These are phyloP conservation scores for Fusarium napiforme DNA, from an alignment of 2,329 filamentous ascomycete species.

Conservation along the genomic window DNA sequence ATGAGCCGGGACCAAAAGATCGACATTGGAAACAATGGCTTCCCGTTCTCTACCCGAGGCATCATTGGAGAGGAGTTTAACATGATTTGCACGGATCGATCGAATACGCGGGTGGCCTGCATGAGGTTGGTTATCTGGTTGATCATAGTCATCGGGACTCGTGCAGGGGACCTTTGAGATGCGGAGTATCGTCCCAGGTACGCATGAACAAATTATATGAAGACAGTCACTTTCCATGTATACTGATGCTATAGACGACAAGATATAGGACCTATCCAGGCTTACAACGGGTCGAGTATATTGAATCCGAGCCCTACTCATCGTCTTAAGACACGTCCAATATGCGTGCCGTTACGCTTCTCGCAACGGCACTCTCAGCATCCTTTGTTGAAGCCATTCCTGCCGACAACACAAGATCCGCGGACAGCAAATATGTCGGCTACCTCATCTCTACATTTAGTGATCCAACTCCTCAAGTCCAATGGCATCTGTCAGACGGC, in stretches of 20 bases:
- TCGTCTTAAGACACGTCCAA: background rate
- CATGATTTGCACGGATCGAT: slow-evolving; percentile 14
- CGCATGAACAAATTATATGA: slow-evolving; percentile 1
- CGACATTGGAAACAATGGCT: slow-evolving; percentile 8
- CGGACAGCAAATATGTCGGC: slow-evolving; percentile 37
- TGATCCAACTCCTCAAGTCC: slow-evolving; percentile 48
- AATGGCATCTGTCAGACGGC: slow-evolving; percentile 49
- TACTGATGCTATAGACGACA: background rate
- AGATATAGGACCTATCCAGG: background rate
- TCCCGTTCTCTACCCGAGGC: background rate
- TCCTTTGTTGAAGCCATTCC: slow-evolving; percentile 13
- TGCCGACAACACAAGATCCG: background rate
- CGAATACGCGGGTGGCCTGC: background rate
- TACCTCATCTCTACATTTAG: slow-evolving; percentile 53
- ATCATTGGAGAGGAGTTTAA: background rate
- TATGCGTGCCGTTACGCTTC: slow-evolving; percentile 13
- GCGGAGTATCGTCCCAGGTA: background rate
- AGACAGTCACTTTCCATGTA: background rate
- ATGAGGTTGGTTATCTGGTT: background rate
- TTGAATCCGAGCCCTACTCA: background rate
- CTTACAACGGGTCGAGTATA: background rate
- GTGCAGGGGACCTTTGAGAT: background rate
- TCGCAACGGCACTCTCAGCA: slow-evolving; percentile 7
- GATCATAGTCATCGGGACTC: background rate
- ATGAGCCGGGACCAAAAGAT: slow-evolving; percentile 7